Conservation (phyloP, 2,329 filamentous ascomycete species). For the Cadophora malorum region DNA sequence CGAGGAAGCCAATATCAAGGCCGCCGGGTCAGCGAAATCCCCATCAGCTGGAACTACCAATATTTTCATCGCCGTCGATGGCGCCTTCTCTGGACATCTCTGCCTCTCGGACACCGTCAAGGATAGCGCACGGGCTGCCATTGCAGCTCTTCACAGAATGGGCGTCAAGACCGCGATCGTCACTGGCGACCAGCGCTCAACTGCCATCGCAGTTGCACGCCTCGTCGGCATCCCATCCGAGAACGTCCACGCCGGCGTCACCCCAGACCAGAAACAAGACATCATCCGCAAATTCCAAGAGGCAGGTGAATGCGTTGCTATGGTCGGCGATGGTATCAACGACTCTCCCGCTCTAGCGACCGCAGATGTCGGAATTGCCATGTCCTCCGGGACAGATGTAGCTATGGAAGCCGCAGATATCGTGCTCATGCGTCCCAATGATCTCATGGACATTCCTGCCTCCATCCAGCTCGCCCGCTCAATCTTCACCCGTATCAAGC, state of each 20-base stretch:
- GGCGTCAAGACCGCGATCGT: slow-evolving; percentile 89
- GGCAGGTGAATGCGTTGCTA: slow-evolving; percentile 80
- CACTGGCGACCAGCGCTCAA: slow-evolving; percentile 87
- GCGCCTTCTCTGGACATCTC: slow-evolving; percentile 79
- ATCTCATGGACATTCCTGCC: slow-evolving; percentile 91
- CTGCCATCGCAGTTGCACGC: slow-evolving; percentile 82
- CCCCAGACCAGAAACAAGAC: slow-evolving; percentile 87
- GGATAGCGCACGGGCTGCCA: slow-evolving; percentile 78
- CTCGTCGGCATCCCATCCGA: slow-evolving; percentile 79
- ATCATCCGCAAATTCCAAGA: slow-evolving; percentile 82
- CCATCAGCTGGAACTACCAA: slow-evolving; percentile 76
- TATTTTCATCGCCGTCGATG: slow-evolving; percentile 90
- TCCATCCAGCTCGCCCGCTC: slow-evolving; percentile 80
- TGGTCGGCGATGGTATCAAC: slow-evolving; percentile 99
- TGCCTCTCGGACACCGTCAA: slow-evolving; percentile 92
- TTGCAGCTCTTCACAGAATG: slow-evolving; percentile 83
- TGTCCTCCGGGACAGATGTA: slow-evolving; percentile 91
- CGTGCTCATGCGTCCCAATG: slow-evolving; percentile 91
- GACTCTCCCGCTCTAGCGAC: slow-evolving; percentile 95
- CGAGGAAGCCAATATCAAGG: slow-evolving; percentile 60
- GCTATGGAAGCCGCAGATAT: slow-evolving; percentile 97
- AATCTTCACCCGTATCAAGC: slow-evolving; percentile 92
- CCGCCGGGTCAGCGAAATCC: slow-evolving; percentile 46
- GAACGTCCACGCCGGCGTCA: slow-evolving; percentile 85
- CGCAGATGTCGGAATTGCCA: slow-evolving; percentile 90